Conservation (phyloP, 2,329 filamentous ascomycete genomes). For the Grosmannia huntii region DNA sequence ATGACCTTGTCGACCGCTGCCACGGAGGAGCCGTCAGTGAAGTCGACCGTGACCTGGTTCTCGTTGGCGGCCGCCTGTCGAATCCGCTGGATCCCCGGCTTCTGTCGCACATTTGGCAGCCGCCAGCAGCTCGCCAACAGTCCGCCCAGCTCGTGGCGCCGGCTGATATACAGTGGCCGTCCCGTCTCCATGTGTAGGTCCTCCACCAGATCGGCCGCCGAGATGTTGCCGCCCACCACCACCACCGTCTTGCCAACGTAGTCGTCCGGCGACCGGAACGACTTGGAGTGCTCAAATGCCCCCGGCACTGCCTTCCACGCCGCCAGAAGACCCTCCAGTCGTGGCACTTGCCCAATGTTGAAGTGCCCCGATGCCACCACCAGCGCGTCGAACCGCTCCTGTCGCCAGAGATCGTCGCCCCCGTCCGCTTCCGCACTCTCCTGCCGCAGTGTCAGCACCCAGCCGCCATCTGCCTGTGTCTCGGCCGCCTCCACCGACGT, state of each 20-base stretch:
- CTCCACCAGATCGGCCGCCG: conserved; percentile 42
- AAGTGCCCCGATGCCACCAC: conserved; percentile 28
- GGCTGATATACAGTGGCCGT: conserved; percentile 35
- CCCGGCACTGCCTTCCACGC: conserved; percentile 22
- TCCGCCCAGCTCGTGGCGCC: conserved; percentile 19
- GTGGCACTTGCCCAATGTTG: conserved; percentile 24
- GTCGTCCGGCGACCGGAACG: not conserved
- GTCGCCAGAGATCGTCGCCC: conserved; percentile 25
- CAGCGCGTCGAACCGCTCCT: conserved; percentile 24
- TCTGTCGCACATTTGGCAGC: conserved; percentile 32
- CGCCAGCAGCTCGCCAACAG: conserved; percentile 36
- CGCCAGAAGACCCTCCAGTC: conserved; percentile 24
- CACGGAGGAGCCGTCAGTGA: conserved; percentile 41
- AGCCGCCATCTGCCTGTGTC: conserved; percentile 30
- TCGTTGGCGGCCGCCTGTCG: conserved; percentile 37
- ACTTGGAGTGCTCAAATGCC: conserved; percentile 27
- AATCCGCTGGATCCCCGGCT: conserved; percentile 34
- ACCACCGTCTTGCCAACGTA: conserved; percentile 30
- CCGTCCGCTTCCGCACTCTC: not conserved
- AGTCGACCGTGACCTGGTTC: conserved; percentile 29
- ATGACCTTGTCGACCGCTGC: conserved; percentile 48
- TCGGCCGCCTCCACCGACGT: conserved; percentile 28
- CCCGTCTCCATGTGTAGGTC: conserved; percentile 33
- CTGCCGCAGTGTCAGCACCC: conserved; percentile 33
- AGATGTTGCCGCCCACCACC: conserved; percentile 45